Conservation (phyloP, 257 asterid species). For the Cinchona pubescens region DNA sequence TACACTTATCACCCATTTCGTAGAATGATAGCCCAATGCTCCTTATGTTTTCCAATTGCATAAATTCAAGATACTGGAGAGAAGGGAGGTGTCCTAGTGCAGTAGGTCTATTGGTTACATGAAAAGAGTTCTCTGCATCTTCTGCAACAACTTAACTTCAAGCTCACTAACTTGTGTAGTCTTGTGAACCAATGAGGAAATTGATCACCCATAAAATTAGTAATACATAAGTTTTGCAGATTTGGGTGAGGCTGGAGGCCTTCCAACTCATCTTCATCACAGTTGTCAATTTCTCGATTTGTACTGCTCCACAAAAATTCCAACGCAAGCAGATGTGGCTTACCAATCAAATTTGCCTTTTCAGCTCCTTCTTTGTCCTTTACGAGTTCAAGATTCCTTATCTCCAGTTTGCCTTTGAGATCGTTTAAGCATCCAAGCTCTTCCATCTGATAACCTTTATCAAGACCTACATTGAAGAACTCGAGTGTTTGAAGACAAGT, state of each 20-base stretch:
- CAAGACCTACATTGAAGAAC: slow-evolving; percentile 4
- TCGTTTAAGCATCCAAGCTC: slow-evolving; percentile 27
- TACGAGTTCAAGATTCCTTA: slow-evolving; percentile 17
- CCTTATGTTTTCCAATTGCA: slow-evolving; percentile 7
- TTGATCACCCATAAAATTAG: slow-evolving; percentile 10
- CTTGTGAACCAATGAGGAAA: slow-evolving; percentile 27
- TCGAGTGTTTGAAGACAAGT: slow-evolving; percentile 18
- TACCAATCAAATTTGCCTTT: slow-evolving; percentile 13
- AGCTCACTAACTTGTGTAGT: not conserved
- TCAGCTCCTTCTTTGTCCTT: slow-evolving; percentile 21
- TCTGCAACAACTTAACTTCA: not conserved
- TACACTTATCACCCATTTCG: not conserved
- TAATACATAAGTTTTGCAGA: slow-evolving; percentile 13
- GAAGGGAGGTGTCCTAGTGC: slow-evolving; percentile 30
- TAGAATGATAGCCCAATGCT: slow-evolving; percentile 25
- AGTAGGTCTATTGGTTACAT: too few relatives aligned
- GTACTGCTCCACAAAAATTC: not conserved
- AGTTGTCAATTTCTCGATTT: not conserved
- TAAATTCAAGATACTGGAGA: slow-evolving; percentile 12
- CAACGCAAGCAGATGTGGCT: slow-evolving; percentile 1
- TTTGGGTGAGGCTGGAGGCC: slow-evolving; percentile 37
- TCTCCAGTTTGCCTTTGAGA: slow-evolving; percentile 17
- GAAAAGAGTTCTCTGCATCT: slow-evolving; percentile 22
- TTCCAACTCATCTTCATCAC: slow-evolving; percentile 32
- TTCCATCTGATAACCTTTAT: slow-evolving; percentile 24